phyloP scores from a whole-genome alignment of 208 protist genomes.

The Porcisia hertigi region DNA sequence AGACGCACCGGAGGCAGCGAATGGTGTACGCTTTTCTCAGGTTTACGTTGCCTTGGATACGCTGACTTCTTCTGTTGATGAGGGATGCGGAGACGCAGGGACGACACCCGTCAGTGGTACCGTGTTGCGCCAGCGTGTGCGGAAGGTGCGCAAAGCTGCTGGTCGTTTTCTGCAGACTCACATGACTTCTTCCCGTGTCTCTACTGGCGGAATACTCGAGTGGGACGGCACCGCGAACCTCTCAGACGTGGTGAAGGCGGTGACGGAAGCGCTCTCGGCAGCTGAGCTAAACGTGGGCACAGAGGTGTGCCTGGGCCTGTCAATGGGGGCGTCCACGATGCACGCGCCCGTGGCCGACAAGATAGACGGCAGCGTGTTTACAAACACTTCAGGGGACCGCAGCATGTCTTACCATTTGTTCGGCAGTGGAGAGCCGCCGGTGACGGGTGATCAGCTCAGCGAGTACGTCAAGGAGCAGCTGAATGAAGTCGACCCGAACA shows the following conservation, averaged over 20 bases:
- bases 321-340: background rate
- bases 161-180: conserved; percentile 10
- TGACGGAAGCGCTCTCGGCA: conserved; percentile 15
- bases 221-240: conserved; percentile 22
- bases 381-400: conserved; percentile 3
- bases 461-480: conserved; percentile 77
- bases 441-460: conserved; percentile 70
- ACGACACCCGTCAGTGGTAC: conserved; percentile 3
- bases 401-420: conserved; percentile 62
- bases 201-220: background rate
- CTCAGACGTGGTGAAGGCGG: conserved; percentile 19
- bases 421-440: conserved; percentile 51
- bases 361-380: background rate
- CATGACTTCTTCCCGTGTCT: background rate
- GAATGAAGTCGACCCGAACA: conserved; percentile 25
- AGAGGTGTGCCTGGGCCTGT: conserved; percentile 26
- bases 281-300: conserved; percentile 15
- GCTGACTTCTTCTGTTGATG: conserved; percentile 36
- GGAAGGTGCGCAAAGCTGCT: conserved; percentile 16
- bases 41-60: conserved; percentile 56
- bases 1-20: conserved; percentile 43
- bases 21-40: conserved; percentile 23
- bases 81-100: background rate
- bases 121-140: conserved; percentile 11
- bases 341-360: background rate